Evolutionary conservation across 139 green algal genomes (phyloP), one percentile per base, ranked within the genome.

Genomic region (Ulvella scutata): DNA sequence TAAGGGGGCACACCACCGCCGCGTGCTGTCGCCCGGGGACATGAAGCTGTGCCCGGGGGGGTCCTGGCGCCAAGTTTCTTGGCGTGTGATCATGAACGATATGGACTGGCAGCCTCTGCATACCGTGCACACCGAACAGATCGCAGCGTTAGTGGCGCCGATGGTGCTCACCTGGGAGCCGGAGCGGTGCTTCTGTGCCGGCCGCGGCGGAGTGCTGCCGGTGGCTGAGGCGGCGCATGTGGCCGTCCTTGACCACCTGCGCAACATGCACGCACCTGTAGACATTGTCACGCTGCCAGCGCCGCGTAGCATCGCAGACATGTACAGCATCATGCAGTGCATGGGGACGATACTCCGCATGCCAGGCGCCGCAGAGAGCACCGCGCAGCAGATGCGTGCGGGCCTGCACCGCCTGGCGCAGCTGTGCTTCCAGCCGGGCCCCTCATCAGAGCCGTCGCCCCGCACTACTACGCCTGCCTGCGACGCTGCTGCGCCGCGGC

Each of bases 281-380:
- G 51, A 67, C 51, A 26, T 67, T 1, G 51, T 67, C 13, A 67
- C 51, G 23, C 62, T 89, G 6, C 78, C 91, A 31, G 73, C 79
- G 10, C 82, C 80, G 29, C 75, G 79, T 76, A 88, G 77, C 23
- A 75, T 96, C 6, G 34, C 76, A 28, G 92, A 98, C 37, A 88
- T 95, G 21, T 78, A 98, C 20, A 85, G 95, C 37, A 80, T 84
- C 4, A 89, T 97, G 28, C 37, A 92, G 21, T 72, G 81, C 78
- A 80, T 98, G 4, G 93, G 88, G 7, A 76, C 80, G 0, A 88
- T 88, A 2, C 83, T 86, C 6, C 87, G 83, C 2, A 85, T 84
- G 21, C 59, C 80, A 2, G 78, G 87, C 2, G 75, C 82, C 33
- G 92, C 89, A 2, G 43, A 77, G 13, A 43, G 72, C 59, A 75